A percentile compares a stretch with the other conserved stretches of the same genome.
Conservation (phyloP, 345 rosid species). For the Aethionema arabicum region DNA sequence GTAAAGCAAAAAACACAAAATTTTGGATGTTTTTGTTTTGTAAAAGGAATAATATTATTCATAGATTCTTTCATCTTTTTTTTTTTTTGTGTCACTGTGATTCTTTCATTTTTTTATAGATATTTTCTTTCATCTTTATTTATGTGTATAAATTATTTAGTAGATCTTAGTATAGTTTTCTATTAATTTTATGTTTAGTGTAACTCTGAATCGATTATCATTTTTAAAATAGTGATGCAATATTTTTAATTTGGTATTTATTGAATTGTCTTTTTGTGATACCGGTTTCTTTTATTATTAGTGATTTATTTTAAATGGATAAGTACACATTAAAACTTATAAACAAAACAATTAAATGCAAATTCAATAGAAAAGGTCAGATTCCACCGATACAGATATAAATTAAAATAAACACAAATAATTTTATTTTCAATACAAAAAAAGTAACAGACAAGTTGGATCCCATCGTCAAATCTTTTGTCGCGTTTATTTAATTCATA, state of each 20-base stretch:
- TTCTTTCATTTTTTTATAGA: slow-evolving; percentile 7
- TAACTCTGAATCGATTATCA: no score
- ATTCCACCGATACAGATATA: slow-evolving; percentile 27
- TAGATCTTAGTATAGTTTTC: no score
- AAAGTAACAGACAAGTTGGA: slow-evolving; percentile 15
- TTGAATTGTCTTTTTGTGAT: no score
- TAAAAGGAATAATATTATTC: slow-evolving; percentile 23
- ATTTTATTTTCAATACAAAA: slow-evolving; percentile 6
- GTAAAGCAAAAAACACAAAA: slow-evolving; percentile 15
- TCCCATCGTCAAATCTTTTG: neutral
- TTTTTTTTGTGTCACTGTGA: no score
- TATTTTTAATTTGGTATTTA: no score
- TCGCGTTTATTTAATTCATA: no score
- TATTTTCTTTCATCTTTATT: neutral
- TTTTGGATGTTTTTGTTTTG: slow-evolving; percentile 31
- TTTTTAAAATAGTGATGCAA: no score
- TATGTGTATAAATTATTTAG: no score
- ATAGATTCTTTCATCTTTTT: slow-evolving; percentile 5
- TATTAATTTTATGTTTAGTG: no score
- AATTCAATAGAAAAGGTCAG: slow-evolving; percentile 10
- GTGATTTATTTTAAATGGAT: no score
- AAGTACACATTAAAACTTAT: no score
- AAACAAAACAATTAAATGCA: neutral
- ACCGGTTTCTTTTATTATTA: no score
- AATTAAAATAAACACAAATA: neutral